These are phyloP conservation scores for Rhynchospora tenuis DNA, from an alignment of 176 grass and related monocot species.

Conservation along the genomic window DNA sequence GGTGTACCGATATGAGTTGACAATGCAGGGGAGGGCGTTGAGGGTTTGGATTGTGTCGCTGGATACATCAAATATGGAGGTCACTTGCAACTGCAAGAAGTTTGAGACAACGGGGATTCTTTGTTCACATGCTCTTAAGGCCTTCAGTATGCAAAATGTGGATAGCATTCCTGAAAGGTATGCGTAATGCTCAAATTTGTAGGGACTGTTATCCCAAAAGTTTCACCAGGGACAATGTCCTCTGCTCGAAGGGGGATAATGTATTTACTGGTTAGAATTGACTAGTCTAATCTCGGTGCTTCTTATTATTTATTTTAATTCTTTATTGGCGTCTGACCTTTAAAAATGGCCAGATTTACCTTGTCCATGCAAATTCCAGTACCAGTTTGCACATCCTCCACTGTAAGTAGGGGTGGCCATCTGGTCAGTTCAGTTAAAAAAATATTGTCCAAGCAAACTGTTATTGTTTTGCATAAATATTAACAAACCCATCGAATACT, in stretches of 20 bases:
- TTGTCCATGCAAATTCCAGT: background rate
- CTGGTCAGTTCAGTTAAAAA: too few species aligned
- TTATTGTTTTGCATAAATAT: too few species aligned
- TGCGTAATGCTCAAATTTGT: background rate
- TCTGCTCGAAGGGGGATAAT: background rate
- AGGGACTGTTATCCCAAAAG: background rate
- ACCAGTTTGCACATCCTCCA: background rate
- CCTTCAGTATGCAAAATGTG: constrained; percentile 71
- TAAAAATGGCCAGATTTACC: background rate
- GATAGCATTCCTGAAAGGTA: constrained; percentile 63
- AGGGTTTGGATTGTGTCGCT: too few species aligned
- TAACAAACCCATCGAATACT: too few species aligned
- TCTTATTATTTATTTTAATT: background rate
- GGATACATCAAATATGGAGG: too few species aligned
- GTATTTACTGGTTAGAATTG: background rate
- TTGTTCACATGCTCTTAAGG: constrained; percentile 74
- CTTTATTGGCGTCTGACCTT: background rate
- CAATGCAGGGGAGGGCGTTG: too few species aligned
- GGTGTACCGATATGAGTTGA: constrained; percentile 64
- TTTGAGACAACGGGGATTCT: constrained; percentile 71
- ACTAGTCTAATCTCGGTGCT: background rate
- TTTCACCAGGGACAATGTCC: background rate
- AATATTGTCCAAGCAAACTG: too few species aligned
- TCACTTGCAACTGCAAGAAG: too few species aligned
- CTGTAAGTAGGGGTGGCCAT: too few species aligned